Percentiles rank a stretch among this genome's conserved stretches.
Evolutionary conservation across 345 rosid species (phyloP).

Genomic region (Gossypium turneri): DNA sequence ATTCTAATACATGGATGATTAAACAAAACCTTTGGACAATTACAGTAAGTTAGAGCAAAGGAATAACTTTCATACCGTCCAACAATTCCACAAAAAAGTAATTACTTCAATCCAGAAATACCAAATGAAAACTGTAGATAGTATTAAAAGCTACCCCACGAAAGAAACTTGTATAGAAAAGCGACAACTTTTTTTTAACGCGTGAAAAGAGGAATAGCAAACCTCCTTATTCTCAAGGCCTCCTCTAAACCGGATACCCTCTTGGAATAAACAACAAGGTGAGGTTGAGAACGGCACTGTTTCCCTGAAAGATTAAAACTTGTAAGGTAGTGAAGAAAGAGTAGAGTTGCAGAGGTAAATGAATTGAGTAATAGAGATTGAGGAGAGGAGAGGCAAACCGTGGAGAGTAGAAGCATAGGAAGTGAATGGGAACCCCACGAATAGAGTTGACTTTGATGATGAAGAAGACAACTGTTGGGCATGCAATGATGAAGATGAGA

Average conservation of each 20-base stretch:
- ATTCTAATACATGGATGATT: neutral
- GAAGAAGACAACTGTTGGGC: constrained; percentile 14
- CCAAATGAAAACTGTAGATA: neutral
- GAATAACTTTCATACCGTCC: neutral
- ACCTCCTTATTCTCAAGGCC: constrained; percentile 71
- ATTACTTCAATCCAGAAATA: neutral
- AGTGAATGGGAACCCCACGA: neutral
- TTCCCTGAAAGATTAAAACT: constrained; percentile 29
- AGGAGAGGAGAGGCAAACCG: constrained; percentile 29
- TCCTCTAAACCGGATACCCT: constrained; percentile 62
- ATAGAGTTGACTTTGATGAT: constrained; percentile 3
- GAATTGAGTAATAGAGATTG: neutral
- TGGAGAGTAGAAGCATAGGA: constrained; percentile 30
- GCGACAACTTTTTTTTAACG: neutral
- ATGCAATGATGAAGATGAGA: constrained; percentile 16
- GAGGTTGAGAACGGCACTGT: constrained; percentile 14
- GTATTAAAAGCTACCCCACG: neutral
- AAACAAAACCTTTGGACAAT: neutral
- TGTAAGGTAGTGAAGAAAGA: constrained; percentile 2
- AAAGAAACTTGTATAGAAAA: neutral
- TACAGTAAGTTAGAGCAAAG: neutral
- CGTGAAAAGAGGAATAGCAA: constrained; percentile 1
- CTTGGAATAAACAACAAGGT: constrained; percentile 42
- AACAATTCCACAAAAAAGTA: neutral
- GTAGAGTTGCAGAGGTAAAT: neutral